These are phyloP conservation scores for Cadophora sp. DNA, from an alignment of 2,329 filamentous ascomycete genomes.

Conservation along the genomic window DNA sequence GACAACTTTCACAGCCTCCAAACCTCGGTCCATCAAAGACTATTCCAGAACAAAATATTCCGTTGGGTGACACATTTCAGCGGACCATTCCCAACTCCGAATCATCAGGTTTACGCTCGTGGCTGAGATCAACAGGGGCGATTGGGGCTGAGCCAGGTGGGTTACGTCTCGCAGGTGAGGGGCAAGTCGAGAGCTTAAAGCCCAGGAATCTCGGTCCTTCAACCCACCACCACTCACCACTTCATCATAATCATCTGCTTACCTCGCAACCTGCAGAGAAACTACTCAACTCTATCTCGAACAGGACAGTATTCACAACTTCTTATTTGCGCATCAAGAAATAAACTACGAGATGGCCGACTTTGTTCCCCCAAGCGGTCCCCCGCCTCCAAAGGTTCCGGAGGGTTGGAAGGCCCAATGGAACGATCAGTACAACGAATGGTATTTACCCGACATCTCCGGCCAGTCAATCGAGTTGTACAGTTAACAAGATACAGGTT, in stretches of 20 bases:
- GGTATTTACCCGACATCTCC: slow-evolving; percentile 53
- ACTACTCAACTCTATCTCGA: slow-evolving; percentile 8
- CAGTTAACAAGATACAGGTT: slow-evolving; percentile 64
- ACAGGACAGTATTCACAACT: neutral
- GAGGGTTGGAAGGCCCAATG: slow-evolving; percentile 87
- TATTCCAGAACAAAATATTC: slow-evolving; percentile 24
- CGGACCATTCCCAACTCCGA: slow-evolving; percentile 16
- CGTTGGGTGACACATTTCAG: slow-evolving; percentile 1
- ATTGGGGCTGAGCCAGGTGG: slow-evolving; percentile 17
- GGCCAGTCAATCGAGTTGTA: neutral
- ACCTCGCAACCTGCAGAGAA: slow-evolving; percentile 15
- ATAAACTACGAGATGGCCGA: slow-evolving; percentile 38
- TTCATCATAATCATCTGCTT: slow-evolving; percentile 7
- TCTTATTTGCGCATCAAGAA: slow-evolving; percentile 8
- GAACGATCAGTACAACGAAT: slow-evolving; percentile 89
- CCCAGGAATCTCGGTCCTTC: slow-evolving; percentile 8
- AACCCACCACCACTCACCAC: slow-evolving; percentile 7
- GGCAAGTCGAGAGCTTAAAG: slow-evolving; percentile 22
- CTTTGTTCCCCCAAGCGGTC: slow-evolving; percentile 42
- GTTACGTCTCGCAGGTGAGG: slow-evolving; percentile 21
- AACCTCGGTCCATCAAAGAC: slow-evolving; percentile 4
- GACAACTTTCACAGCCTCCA: slow-evolving; percentile 8
- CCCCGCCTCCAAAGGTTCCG: slow-evolving; percentile 62
- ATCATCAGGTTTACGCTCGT: slow-evolving; percentile 21
- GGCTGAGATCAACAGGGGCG: slow-evolving; percentile 21